phyloP scores from a whole-genome alignment of 176 grass and related monocot genomes.

The Eleusine indica region DNA sequence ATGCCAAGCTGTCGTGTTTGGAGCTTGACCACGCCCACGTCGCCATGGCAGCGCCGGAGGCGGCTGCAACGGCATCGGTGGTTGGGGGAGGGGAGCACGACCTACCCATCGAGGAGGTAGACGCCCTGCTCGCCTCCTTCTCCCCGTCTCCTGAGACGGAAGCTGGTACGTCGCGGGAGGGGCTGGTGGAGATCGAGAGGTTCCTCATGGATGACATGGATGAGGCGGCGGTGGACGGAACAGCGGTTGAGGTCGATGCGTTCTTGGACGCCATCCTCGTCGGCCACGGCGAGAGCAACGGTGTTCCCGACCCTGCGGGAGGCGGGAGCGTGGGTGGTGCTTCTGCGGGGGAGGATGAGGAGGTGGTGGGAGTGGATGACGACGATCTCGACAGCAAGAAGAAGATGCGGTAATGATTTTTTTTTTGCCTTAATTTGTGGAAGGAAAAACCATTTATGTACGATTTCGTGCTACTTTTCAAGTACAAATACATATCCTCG shows the following conservation, averaged over 20 bases:
- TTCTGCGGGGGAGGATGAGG: conserved; percentile 25
- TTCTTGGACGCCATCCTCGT: conserved; percentile 53
- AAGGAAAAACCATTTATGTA: neutral
- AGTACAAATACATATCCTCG: neutral
- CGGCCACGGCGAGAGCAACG: conserved; percentile 25
- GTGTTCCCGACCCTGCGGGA: neutral
- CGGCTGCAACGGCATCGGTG: neutral
- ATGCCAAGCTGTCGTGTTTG: neutral
- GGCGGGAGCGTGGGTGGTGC: conserved; percentile 25
- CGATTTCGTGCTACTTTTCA: neutral
- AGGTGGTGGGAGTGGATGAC: conserved; percentile 29
- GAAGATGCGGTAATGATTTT: conserved; percentile 55
- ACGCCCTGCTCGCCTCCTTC: neutral
- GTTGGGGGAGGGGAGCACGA: neutral
- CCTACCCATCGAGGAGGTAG: neutral
- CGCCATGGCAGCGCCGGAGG: neutral
- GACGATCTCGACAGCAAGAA: conserved; percentile 68
- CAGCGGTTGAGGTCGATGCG: conserved; percentile 7
- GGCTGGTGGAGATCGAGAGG: conserved; percentile 54
- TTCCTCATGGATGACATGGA: conserved; percentile 64
- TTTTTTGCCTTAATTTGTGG: neutral
- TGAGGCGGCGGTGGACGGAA: conserved; percentile 5
- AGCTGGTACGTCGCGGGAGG: neutral
- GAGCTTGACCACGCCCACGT: neutral
- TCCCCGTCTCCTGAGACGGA: neutral